These are phyloP conservation scores for Hyphopichia burtonii DNA, from an alignment of 1,139 yeast species.

Conservation along the genomic window DNA sequence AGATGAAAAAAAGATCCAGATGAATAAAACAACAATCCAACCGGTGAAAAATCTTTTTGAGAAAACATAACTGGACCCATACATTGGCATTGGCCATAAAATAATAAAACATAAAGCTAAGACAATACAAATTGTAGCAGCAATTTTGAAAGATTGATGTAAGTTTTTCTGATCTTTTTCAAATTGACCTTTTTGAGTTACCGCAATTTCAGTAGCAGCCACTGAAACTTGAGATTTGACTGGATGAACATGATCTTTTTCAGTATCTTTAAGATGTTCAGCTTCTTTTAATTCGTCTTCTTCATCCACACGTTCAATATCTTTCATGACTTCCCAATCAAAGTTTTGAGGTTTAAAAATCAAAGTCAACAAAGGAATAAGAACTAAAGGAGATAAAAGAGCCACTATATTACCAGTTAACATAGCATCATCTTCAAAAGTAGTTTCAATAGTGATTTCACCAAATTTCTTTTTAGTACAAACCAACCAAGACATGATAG, in stretches of 20 bases:
- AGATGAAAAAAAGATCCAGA: constrained; percentile 65
- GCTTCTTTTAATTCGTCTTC: constrained; percentile 55
- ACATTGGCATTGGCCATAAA: constrained; percentile 90
- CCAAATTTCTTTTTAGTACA: constrained; percentile 56
- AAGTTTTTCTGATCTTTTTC: constrained; percentile 47
- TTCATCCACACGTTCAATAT: constrained; percentile 64
- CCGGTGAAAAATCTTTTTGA: constrained; percentile 75
- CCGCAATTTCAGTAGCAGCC: constrained; percentile 46
- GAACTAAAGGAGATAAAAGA: constrained; percentile 66
- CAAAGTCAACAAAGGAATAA: constrained; percentile 65
- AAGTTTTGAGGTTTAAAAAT: constrained; percentile 68
- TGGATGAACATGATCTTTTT: constrained; percentile 34
- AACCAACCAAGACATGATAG: constrained; percentile 67
- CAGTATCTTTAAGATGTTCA: constrained; percentile 18
- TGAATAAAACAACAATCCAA: constrained; percentile 73
- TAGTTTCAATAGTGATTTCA: constrained; percentile 54
- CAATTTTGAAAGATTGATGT: constrained; percentile 52
- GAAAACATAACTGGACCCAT: constrained; percentile 70
- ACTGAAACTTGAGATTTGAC: constrained; percentile 34
- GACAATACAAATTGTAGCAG: constrained; percentile 52
- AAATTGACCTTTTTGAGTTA: constrained; percentile 28
- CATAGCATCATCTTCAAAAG: constrained; percentile 81
- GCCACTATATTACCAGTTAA: constrained; percentile 85
- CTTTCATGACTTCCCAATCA: constrained; percentile 64
- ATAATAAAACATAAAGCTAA: constrained; percentile 62